Conservation (phyloP, 306 rosid genomes). For the Ormosia emarginata region DNA sequence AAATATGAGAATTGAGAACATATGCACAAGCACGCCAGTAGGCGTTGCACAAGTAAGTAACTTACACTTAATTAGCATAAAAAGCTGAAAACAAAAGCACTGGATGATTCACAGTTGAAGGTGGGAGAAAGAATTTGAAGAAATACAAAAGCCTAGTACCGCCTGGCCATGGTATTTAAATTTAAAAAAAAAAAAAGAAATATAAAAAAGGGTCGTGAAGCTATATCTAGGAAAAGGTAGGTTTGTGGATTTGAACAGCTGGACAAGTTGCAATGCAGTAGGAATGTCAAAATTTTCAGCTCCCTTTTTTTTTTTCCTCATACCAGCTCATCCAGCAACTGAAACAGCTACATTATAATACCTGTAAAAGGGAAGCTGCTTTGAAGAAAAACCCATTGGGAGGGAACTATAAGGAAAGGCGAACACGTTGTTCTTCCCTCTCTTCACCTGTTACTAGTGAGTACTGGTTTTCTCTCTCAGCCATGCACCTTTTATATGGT, state of each 20-base stretch:
- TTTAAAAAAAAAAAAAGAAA: background rate
- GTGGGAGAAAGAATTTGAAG: conserved; percentile 9
- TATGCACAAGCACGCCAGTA: background rate
- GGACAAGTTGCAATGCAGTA: conserved; percentile 12
- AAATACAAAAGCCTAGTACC: background rate
- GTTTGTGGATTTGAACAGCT: conserved; percentile 20
- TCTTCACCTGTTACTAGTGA: conserved; percentile 24
- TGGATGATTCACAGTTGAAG: conserved; percentile 25
- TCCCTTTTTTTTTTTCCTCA: conserved; percentile 18
- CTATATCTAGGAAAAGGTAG: background rate
- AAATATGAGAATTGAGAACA: background rate
- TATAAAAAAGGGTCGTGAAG: background rate
- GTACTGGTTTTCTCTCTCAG: conserved; percentile 35
- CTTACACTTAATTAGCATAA: conserved; percentile 3
- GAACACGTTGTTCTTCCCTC: conserved; percentile 43
- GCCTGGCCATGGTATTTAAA: background rate
- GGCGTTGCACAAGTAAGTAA: background rate
- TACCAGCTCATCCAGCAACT: conserved; percentile 20
- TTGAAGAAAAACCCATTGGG: background rate
- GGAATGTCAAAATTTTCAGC: conserved; percentile 25
- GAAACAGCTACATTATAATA: conserved; percentile 7
- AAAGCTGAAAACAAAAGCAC: background rate
- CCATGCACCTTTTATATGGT: conserved; percentile 67
- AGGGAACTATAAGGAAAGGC: conserved; percentile 47
- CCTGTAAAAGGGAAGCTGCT: conserved; percentile 5